Evolutionary conservation across 768 basidiomycete genomes (phyloP), one percentile per base, ranked within the genome.

Genomic region (Pleurotus giganteus): DNA sequence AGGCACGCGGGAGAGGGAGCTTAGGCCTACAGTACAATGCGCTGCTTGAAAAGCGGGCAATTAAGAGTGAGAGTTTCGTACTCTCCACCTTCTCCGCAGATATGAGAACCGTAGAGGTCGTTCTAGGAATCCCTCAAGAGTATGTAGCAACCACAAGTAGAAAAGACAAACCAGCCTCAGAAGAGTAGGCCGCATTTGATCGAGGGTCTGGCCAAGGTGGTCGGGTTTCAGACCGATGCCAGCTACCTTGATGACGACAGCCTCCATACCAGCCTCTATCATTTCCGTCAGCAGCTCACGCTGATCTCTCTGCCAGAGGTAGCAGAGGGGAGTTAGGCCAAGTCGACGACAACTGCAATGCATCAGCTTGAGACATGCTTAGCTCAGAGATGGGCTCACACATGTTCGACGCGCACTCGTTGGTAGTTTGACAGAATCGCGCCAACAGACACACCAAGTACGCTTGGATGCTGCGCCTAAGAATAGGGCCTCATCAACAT

Each of bases 391-490:
- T 13, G 27, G 29, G 59, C 89, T 70, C 61, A 94, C 92, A 98
- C 95, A 79, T 99, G 95, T 71, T 99, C 97, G 11, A 99, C 94
- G 52, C 97, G 84, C 15, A 98, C 87, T 23, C 97, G 83, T 64
- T 99, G 97, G 65, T 99, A 99, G 66, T 93, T 96, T 26, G 97
- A 98, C 28, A 98, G 81, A 57, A 99, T 99, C 4, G 97, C 95
- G 2, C 97, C 97, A 19, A 95, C 93, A 7, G 95, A 91, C 23
- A 98, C 89, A 7, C 85, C 96, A 67, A 86, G 74, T 19, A 94
- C 71, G 51, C 93, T 88, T 2, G 94, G 93, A 68, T 94, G 89
- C 45, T 76, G 74, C 9, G 72, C 67, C 94, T 95, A 60, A 32
- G 29, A 53, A 27, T 49, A 28, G 49, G 24, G 17, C 34, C 8